Evolutionary conservation across 2,329 filamentous ascomycete genomes (phyloP).

Genomic region (Fusarium foetens): DNA sequence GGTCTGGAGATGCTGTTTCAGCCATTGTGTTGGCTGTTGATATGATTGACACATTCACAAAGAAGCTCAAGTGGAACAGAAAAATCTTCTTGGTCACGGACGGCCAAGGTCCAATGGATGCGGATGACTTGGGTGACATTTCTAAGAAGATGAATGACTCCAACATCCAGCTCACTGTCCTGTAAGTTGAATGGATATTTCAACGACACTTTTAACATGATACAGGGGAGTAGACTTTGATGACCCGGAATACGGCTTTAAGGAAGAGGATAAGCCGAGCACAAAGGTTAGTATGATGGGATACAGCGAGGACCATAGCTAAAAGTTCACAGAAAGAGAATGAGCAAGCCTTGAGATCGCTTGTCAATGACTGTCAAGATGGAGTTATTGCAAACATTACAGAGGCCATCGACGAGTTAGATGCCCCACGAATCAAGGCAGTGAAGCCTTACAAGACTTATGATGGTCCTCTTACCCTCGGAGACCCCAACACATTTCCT

Average conservation of each 20-base stretch:
- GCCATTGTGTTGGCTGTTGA: slow-evolving; percentile 86
- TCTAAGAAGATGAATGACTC: slow-evolving; percentile 77
- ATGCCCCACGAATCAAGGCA: slow-evolving; percentile 79
- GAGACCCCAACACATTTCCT: slow-evolving; percentile 77
- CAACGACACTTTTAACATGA: slow-evolving; percentile 28
- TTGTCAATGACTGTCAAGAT: slow-evolving; percentile 73
- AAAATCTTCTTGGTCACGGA: slow-evolving; percentile 89
- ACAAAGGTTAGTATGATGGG: slow-evolving; percentile 68
- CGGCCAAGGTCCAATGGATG: slow-evolving; percentile 77
- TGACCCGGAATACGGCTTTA: slow-evolving; percentile 86
- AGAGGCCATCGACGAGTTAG: slow-evolving; percentile 83
- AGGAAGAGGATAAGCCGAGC: slow-evolving; percentile 84
- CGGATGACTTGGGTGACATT: slow-evolving; percentile 76
- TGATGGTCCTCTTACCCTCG: slow-evolving; percentile 82
- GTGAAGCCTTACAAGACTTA: slow-evolving; percentile 82
- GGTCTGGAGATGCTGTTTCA: slow-evolving; percentile 84
- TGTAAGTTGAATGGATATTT: slow-evolving; percentile 65
- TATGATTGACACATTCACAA: slow-evolving; percentile 84
- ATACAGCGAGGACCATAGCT: not conserved
- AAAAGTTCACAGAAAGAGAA: slow-evolving; percentile 62
- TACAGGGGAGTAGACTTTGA: slow-evolving; percentile 90
- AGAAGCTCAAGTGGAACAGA: slow-evolving; percentile 82
- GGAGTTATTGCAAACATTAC: slow-evolving; percentile 85
- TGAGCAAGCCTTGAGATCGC: slow-evolving; percentile 71
- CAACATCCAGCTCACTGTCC: slow-evolving; percentile 79